Evolutionary conservation across 352 stramenopile species (phyloP), one percentile per base, ranked within the genome.

Genomic region (Phytophthora multivora): DNA sequence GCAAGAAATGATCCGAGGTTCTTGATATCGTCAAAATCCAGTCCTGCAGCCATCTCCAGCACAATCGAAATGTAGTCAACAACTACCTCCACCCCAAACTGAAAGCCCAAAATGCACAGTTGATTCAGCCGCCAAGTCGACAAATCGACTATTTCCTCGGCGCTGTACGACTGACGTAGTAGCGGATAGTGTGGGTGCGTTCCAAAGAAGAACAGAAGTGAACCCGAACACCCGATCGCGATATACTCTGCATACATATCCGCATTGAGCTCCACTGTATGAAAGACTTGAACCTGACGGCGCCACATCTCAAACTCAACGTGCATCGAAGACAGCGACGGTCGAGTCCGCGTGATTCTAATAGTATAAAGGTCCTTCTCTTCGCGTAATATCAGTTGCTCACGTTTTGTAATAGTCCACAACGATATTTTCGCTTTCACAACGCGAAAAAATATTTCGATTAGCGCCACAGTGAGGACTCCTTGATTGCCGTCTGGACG

Each of bases 201-300:
- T 16, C 58, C 60, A 26, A 56, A 78, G 18, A 72, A 72, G 15
- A 60, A 69, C 4, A 75, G 18, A 10, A 84, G 69, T 0, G 56
- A 62, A 1, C 53, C 50, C 8, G 63, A 75, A 23, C 68, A 74
- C 0, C 71, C 66, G 50, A 79, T 79, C 3, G 75, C 68, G 12
- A 84, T 76, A 62, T 84, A 84, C 47, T 81, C 72, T 19, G 69
- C 72, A 1, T 63, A 61, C 70, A 75, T 79, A 40, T 76, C 67
- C 1, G 66, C 66, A 21, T 61, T 70, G 0, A 69, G 10, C 21
- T 79, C 66, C 4, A 63, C 67, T 4, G 63, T 59, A n/a, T 79
- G 58, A 30, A 68, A 74, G 1, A 43, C 41, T 13, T 64, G 58
- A n/a, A 73, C 16, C 10, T 58, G 60, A 25, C 46, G 46, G 1